A percentile compares a stretch with the other conserved stretches of the same genome.
phyloP scores from a whole-genome alignment of 345 rosid species.

The Arabis alpina region DNA sequence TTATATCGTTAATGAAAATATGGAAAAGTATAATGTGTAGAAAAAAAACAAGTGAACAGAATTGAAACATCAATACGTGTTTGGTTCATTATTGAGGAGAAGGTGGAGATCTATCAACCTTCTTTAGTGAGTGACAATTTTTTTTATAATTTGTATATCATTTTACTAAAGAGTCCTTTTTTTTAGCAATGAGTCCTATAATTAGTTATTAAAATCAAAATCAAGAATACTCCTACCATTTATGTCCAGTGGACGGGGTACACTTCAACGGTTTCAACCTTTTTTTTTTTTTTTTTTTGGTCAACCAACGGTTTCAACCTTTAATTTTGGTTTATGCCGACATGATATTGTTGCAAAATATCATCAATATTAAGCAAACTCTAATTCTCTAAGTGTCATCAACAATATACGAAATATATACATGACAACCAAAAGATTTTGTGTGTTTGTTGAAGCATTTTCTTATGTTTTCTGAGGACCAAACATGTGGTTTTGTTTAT shows the following conservation, averaged over 20 bases:
- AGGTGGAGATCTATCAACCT: slow-evolving; percentile 30
- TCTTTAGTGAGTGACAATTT: background rate
- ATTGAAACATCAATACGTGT: slow-evolving; percentile 35
- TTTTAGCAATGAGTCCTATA: background rate
- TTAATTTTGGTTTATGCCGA: slow-evolving; percentile 34
- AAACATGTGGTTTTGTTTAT: no score
- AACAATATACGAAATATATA: no score
- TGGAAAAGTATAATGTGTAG: background rate
- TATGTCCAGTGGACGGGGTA: slow-evolving; percentile 17
- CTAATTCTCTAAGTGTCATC: no score
- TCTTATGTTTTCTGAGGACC: no score
- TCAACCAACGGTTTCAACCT: slow-evolving; percentile 23
- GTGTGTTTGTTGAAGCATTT: no score
- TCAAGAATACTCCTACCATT: background rate
- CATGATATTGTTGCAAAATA: slow-evolving; percentile 7
- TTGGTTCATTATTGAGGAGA: slow-evolving; percentile 28
- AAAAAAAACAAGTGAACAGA: slow-evolving; percentile 24
- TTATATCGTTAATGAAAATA: slow-evolving; percentile 10
- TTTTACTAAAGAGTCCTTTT: background rate
- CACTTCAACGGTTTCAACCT: slow-evolving; percentile 24
- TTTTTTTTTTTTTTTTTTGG: no score
- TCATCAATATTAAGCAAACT: background rate
- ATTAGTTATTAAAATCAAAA: background rate
- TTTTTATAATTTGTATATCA: no score
- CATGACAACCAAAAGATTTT: no score